These are phyloP conservation scores for Erodium moschatum DNA, from an alignment of 441 rosid genomes.

Conservation along the genomic window DNA sequence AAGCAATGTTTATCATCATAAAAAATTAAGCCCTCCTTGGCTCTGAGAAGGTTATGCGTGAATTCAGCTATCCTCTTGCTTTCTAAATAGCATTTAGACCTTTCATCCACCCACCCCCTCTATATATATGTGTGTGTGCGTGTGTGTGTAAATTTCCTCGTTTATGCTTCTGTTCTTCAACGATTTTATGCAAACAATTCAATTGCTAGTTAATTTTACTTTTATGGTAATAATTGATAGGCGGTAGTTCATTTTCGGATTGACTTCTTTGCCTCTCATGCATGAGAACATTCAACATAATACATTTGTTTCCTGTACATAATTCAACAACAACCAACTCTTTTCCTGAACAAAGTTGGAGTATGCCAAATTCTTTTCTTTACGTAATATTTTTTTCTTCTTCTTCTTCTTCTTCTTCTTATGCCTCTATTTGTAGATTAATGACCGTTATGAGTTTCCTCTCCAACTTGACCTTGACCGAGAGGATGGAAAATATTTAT, in stretches of 20 bases:
- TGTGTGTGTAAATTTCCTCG: neutral
- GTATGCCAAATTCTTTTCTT: neutral
- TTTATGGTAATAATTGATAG: neutral
- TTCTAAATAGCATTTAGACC: neutral
- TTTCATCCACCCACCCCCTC: too few species aligned
- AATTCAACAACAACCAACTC: too few species aligned
- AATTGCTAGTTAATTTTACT: neutral
- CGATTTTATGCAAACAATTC: neutral
- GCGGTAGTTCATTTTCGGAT: too few species aligned
- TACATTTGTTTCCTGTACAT: too few species aligned
- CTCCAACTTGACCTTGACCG: constrained; percentile 52
- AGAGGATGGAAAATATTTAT: constrained; percentile 39
- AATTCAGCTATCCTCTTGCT: neutral
- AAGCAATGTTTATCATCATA: too few species aligned
- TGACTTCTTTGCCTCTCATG: too few species aligned
- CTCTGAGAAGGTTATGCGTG: neutral
- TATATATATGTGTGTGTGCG: too few species aligned
- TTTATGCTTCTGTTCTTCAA: neutral
- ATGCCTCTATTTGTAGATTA: constrained; percentile 28
- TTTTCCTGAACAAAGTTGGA: neutral
- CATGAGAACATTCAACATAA: too few species aligned
- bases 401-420: neutral
- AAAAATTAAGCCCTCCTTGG: too few species aligned
- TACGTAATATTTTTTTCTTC: constrained; percentile 1
- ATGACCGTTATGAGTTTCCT: constrained; percentile 50